These are phyloP conservation scores for Diaporthe vexans DNA, from an alignment of 2,329 filamentous ascomycete genomes.

Conservation along the genomic window DNA sequence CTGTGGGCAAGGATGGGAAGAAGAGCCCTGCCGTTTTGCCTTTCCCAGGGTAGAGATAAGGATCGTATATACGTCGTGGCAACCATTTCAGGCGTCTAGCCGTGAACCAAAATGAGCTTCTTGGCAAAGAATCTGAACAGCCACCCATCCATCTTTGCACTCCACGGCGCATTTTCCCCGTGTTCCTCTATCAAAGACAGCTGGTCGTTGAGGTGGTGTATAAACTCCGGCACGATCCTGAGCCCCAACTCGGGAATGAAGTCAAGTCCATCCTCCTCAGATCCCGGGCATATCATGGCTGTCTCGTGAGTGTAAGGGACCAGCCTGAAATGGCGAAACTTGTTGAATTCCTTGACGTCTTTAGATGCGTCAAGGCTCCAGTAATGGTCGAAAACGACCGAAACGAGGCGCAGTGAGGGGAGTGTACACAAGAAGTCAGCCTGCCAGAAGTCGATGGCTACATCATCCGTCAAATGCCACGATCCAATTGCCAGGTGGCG, in stretches of 20 bases:
- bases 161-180: slow-evolving; percentile 4
- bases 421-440: slow-evolving; percentile 23
- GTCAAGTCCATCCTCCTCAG: slow-evolving; percentile 1
- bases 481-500: slow-evolving; percentile 25
- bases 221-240: background rate
- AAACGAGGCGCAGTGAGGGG: slow-evolving; percentile 15
- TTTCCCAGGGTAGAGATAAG: slow-evolving; percentile 37
- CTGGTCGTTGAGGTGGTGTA: background rate
- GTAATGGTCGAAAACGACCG: slow-evolving; percentile 20
- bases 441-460: slow-evolving; percentile 22
- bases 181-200: background rate
- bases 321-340: slow-evolving; percentile 25
- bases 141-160: background rate
- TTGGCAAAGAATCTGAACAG: slow-evolving; percentile 23
- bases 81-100: background rate
- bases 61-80: background rate
- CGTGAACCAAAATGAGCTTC: background rate
- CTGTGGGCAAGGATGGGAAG: slow-evolving; percentile 64
- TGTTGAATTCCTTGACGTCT: background rate
- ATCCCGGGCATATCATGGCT: slow-evolving; percentile 6
- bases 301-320: background rate
- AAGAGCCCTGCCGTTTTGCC: slow-evolving; percentile 52
- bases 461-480: slow-evolving; percentile 24
- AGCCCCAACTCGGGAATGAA: slow-evolving; percentile 9
- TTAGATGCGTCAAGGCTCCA: slow-evolving; percentile 19